Base-by-base conservation (phyloP, 2,329 filamentous ascomycete genomes). In the Aspergillus sp. region DNA sequence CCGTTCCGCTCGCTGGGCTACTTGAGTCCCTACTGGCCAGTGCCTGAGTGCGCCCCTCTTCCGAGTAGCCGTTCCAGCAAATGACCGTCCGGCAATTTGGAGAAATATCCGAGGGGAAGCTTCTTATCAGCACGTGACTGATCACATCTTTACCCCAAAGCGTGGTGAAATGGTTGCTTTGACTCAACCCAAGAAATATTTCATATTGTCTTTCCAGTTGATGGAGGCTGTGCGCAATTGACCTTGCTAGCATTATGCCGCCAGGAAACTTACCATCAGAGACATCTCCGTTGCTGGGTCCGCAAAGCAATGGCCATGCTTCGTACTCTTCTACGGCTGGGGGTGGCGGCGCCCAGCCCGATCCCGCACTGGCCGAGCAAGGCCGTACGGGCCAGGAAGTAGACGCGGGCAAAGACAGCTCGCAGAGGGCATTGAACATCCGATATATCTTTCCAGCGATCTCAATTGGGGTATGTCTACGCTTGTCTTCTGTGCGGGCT, bases 361-460 rank as follows among this genome's bases (percentile, higher is more conserved):
- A 58, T 30, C 69, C 50, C 51, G 61, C 43, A 17, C 48, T 54
- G 49, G 43, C 41, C 49, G 51, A 60, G 28, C 63, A 60, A 54
- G 64, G 72, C 65, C 34, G 52, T 30, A 23, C 45, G 43, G 19
- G 64, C 65, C 19, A 65, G 67, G 50, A 31, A 63, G 13, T 67
- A 69, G 63, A 64, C 54, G 38, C 49, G 5, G 38, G 23, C 38
- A 76, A 74, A 59, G 57, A 65, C 47, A 69, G 81, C 59, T 79
- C 82, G 0, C 82, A 84, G 64, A 78, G 84, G 6, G 80, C 75
- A 64, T 80, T 80, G 67, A 77, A 77, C 55, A 74, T 89, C 72
- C 82, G 81, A 59, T 85, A 84, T 66, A 85, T 90, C 58, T 75
- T 89, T 38, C 87, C 87, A 2, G 86, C 87, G 1, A 76, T 89